These are phyloP conservation scores for Metschnikowia vanudenii DNA, from an alignment of 805 yeast genomes.

Conservation along the genomic window DNA sequence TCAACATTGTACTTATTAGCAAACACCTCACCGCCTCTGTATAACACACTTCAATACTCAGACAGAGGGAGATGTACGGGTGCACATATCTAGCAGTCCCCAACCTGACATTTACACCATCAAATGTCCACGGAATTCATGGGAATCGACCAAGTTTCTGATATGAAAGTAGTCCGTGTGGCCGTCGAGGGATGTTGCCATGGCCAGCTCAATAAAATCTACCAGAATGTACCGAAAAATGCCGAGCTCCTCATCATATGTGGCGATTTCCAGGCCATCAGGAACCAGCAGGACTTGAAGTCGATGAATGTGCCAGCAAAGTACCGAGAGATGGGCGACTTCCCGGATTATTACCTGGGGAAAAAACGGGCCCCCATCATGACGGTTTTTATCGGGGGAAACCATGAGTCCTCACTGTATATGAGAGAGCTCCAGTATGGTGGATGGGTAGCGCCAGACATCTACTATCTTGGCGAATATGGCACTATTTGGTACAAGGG, in stretches of 20 bases:
- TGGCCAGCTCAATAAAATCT: constrained; percentile 68
- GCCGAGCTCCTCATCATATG: constrained; percentile 60
- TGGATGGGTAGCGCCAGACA: constrained; percentile 90
- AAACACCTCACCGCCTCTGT: too few relatives aligned
- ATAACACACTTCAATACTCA: too few relatives aligned
- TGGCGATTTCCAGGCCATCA: constrained; percentile 88
- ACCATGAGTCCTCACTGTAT: constrained; percentile 87
- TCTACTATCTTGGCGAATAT: constrained; percentile 78
- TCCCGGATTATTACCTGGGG: constrained; percentile 67
- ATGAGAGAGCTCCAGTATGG: constrained; percentile 73
- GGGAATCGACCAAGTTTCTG: neutral
- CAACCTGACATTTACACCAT: neutral
- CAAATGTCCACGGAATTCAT: neutral
- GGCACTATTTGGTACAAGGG: constrained; percentile 77
- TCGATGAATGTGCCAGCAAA: constrained; percentile 79
- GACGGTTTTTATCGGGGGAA: constrained; percentile 90
- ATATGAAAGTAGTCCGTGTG: constrained; percentile 29
- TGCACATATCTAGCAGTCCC: neutral
- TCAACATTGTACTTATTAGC: too few relatives aligned
- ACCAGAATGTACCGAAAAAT: constrained; percentile 26
- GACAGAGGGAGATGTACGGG: neutral
- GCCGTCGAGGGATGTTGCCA: constrained; percentile 93
- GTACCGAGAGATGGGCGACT: constrained; percentile 75
- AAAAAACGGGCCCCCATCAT: constrained; percentile 61
- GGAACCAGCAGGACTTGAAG: constrained; percentile 60